Percentiles rank a stretch among this genome's conserved stretches.
phyloP scores from a whole-genome alignment of 306 rosid species.

The Dryas octopetala region DNA sequence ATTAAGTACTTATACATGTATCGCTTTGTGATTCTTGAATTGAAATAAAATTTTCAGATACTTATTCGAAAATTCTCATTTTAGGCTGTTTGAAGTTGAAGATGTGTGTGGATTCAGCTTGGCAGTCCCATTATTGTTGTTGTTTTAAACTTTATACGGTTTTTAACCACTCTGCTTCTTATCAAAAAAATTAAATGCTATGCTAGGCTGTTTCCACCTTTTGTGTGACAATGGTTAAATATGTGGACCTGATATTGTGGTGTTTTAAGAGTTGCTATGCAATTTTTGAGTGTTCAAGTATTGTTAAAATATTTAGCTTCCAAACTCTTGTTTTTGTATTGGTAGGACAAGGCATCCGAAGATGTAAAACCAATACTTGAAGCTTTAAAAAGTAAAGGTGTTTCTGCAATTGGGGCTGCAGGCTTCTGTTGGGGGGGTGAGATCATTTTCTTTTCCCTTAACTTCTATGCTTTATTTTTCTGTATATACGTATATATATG shows the following conservation, averaged over 20 bases:
- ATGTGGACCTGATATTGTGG: neutral
- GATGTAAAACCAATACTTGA: slow-evolving; percentile 45
- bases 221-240: neutral
- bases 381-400: slow-evolving; percentile 51
- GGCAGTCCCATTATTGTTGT: neutral
- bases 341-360: slow-evolving; percentile 53
- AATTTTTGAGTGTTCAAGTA: neutral
- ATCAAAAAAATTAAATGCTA: no score
- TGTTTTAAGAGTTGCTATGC: neutral
- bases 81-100: slow-evolving; percentile 4
- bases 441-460: slow-evolving; percentile 18
- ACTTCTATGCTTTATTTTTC: neutral
- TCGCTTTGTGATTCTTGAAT: neutral
- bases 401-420: slow-evolving; percentile 52
- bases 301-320: neutral
- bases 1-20: neutral
- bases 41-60: neutral
- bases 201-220: neutral
- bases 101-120: neutral
- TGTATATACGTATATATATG: no score
- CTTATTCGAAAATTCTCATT: neutral
- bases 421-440: slow-evolving; percentile 77
- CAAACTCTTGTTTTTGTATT: neutral
- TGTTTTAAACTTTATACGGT: neutral
- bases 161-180: neutral